Evolutionary conservation across 257 asterid species (phyloP).

Genomic region (Asclepias syriaca): DNA sequence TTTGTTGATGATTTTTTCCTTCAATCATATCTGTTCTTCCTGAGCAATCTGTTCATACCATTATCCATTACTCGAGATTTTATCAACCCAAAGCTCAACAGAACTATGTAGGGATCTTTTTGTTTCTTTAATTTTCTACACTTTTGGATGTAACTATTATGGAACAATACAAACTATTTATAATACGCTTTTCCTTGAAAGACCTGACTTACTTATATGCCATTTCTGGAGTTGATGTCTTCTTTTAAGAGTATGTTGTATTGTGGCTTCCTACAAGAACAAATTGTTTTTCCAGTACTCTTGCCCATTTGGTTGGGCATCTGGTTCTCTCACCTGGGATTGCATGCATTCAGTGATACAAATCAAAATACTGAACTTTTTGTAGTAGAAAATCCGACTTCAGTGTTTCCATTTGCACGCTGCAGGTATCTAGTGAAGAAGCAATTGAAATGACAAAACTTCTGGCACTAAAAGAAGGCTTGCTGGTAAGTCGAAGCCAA

Average conservation of each 20-base stretch:
- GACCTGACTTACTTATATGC: too few relatives aligned
- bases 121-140: neutral
- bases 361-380: neutral
- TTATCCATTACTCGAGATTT: neutral
- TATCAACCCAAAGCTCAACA: neutral
- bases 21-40: neutral
- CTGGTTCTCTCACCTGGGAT: neutral
- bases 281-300: neutral
- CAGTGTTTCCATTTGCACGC: neutral
- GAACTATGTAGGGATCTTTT: neutral
- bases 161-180: neutral
- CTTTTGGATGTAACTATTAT: neutral
- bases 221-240: too few relatives aligned
- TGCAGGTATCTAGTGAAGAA: constrained; percentile 47
- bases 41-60: neutral
- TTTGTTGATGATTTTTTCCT: neutral
- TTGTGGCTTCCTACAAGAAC: too few relatives aligned
- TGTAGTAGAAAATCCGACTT: neutral
- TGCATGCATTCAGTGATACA: too few relatives aligned
- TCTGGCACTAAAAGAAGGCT: constrained; percentile 50
- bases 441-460: constrained; percentile 48
- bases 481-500: constrained; percentile 28
- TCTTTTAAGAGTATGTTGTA: too few relatives aligned
- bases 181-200: too few relatives aligned
- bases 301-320: neutral